phyloP scores from a whole-genome alignment of 345 rosid genomes.

The Eutrema japonicum region DNA sequence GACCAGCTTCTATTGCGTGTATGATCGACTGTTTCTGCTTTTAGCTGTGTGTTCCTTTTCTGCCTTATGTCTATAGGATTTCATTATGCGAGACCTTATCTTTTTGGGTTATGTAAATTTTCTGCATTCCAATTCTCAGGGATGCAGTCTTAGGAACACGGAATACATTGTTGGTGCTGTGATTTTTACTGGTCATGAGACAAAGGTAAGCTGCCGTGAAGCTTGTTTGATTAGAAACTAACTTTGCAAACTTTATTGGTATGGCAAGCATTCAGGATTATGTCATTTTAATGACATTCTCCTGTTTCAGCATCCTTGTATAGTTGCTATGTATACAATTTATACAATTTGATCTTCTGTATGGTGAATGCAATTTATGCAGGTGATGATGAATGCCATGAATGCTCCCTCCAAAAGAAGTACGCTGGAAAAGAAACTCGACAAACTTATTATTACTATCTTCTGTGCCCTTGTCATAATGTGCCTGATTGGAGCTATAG shows the following conservation, averaged over 20 bases:
- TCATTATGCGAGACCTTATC: conserved; percentile 19
- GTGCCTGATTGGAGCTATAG: conserved; percentile 88
- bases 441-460: conserved; percentile 88
- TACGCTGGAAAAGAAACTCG: conserved; percentile 96
- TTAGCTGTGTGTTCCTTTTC: conserved; percentile 28
- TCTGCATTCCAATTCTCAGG: conserved; percentile 53
- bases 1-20: conserved; percentile 91
- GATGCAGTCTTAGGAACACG: conserved; percentile 98
- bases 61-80: conserved; percentile 25
- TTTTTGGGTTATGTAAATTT: conserved; percentile 14
- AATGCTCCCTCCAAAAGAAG: conserved; percentile 99
- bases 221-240: conserved; percentile 18
- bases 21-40: conserved; percentile 39
- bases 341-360: conserved; percentile 13
- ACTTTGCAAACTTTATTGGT: conserved; percentile 17
- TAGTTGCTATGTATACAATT: not conserved
- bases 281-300: not conserved
- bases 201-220: conserved; percentile 68
- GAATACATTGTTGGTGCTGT: conserved; percentile 81
- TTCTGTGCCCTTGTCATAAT: conserved; percentile 78
- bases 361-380: conserved; percentile 41
- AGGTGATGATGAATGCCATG: conserved; percentile 99
- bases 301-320: conserved; percentile 12
- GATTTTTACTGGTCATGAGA: conserved; percentile 90
- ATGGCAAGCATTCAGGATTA: conserved; percentile 15